Base-by-base conservation (phyloP, 345 rosid species). In the Salix arbutifolia region DNA sequence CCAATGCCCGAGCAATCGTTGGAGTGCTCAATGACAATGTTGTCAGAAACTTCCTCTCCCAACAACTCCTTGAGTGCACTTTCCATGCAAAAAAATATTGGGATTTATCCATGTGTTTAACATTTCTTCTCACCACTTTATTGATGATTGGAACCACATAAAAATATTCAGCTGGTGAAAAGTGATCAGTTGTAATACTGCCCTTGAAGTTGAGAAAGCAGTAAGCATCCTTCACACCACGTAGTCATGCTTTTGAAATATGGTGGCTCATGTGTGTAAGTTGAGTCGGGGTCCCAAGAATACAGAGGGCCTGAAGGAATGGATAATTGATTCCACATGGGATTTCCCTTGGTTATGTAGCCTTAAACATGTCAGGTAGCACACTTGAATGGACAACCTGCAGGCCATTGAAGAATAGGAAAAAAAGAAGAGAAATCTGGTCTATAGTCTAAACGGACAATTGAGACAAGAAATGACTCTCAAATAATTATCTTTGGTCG, bases 281-380 rank as follows among this genome's bases (percentile, higher is more conserved):
- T 92, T 79, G 98, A 92, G 16, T 74, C 84, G 33, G 94, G 82
- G 71, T 91, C 95, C 98, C 98, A 94, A 14, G 89, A 81, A 80
- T 92, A 94, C 53, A 92, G 90, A 33, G 88, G 79, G 61, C 89
- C 78, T 16, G 89, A 77, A 28, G 95, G 89, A 53, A 90, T 91
- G 78, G 94, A 86, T 72, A 94, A 83, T 53, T 88, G 81, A 79
- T 92, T 94, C 97, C 97, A 94, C 97, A 86, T 92, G 61, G 96
- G 89, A 81, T 94, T 94, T 50, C 98, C 98, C 77, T 89, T 87
- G 75, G 98, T 90, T 94, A 94, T 60, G 98, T 94, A 62, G 97
- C 95, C 85, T 87, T 89, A 77, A 92, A 94, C 98, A 94, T 94
- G 78, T 86, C 96, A 18, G 98, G 96, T 60, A 94, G 85, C 74